Evolutionary conservation across 257 asterid genomes (phyloP).

Genomic region (Orobanche coerulescens): DNA sequence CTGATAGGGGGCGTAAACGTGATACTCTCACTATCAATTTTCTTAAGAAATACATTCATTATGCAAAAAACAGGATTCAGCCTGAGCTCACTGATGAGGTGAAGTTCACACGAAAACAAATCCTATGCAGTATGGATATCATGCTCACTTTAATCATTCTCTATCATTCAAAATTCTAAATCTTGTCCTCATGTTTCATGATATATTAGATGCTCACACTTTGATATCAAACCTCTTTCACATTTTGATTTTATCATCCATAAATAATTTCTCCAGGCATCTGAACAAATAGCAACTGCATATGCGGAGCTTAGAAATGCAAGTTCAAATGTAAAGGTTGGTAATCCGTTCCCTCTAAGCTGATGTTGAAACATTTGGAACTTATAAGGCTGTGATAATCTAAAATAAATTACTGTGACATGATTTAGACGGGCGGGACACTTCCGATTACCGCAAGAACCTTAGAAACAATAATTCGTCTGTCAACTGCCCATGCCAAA

Average conservation of each 20-base stretch:
- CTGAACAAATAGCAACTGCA: conserved; percentile 83
- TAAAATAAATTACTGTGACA: conserved; percentile 2
- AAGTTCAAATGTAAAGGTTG: conserved; percentile 76
- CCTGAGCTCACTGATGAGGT: conserved; percentile 99
- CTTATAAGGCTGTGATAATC: conserved; percentile 8
- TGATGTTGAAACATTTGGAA: conserved; percentile 15
- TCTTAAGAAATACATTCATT: conserved; percentile 84
- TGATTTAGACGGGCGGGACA: conserved; percentile 76
- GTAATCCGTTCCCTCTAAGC: conserved; percentile 18
- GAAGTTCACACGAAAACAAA: neutral
- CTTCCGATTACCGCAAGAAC: conserved; percentile 98
- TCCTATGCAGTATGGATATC: neutral
- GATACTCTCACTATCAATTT: conserved; percentile 80
- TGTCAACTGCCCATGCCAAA: conserved; percentile 97
- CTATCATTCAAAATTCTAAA: neutral
- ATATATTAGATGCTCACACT: neutral
- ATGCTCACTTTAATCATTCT: neutral
- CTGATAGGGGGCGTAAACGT: conserved; percentile 47
- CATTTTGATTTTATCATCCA: conserved; percentile 18
- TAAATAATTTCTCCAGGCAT: conserved; percentile 50
- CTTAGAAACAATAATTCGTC: conserved; percentile 85
- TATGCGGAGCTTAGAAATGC: conserved; percentile 92
- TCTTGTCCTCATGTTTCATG: neutral
- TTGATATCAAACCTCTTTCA: neutral
- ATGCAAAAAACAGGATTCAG: conserved; percentile 76